A percentile compares a stretch with the other conserved stretches of the same genome.
phyloP scores from a whole-genome alignment of 2,329 filamentous ascomycete genomes.

The Daldinia sp. region DNA sequence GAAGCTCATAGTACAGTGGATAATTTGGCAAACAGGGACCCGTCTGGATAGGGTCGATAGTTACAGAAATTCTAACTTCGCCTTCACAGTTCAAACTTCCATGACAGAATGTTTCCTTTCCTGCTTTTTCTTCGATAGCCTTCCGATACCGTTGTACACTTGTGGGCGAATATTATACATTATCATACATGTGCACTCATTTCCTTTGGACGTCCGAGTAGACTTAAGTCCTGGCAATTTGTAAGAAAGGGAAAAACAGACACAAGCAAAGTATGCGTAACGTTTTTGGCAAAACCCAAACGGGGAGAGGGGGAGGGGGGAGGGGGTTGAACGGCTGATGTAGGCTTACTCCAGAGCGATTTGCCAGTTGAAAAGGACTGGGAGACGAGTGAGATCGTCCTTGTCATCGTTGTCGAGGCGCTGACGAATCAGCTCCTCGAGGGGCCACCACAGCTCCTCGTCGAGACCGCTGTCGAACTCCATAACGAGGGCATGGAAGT shows the following conservation, averaged over 20 bases:
- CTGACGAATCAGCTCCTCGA: not conserved
- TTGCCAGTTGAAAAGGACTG: conserved; percentile 1
- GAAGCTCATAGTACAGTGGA: not conserved
- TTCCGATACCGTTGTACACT: not conserved
- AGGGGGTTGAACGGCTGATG: not conserved
- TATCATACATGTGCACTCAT: not conserved
- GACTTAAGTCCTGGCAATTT: not conserved
- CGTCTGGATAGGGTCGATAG: not conserved
- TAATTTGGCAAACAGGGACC: not conserved
- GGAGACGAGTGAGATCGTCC: not conserved
- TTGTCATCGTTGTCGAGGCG: not conserved
- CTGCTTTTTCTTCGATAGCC: not conserved
- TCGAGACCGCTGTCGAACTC: conserved; percentile 4
- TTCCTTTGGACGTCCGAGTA: not conserved
- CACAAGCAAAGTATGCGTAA: not conserved
- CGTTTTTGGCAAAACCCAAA: not conserved
- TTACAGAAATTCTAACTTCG: not conserved
- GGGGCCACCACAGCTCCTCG: conserved; percentile 3
- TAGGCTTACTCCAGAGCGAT: not conserved
- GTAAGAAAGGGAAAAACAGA: no score
- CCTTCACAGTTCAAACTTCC: not conserved
- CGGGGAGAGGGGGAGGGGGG: not conserved
- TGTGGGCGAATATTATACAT: not conserved
- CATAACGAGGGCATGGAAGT: conserved; percentile 9
- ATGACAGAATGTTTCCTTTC: not conserved